Percentiles rank a stretch among this genome's conserved stretches.
These are phyloP conservation scores for Noccaea bulbosa DNA, from an alignment of 345 rosid genomes.

Conservation along the genomic window DNA sequence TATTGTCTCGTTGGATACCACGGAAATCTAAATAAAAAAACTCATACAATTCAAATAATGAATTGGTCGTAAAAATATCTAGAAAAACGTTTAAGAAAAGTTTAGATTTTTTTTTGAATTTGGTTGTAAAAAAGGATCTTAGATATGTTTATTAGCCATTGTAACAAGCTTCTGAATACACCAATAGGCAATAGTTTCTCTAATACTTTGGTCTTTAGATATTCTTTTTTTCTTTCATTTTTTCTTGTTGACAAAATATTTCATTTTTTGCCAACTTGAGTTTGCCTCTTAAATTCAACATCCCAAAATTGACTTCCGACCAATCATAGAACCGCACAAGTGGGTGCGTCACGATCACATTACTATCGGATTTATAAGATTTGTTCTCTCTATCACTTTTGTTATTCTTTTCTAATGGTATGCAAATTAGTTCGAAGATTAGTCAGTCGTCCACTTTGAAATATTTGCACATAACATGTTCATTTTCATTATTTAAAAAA, in stretches of 20 bases:
- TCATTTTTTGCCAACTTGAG: slow-evolving; percentile 29
- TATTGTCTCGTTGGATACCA: background rate
- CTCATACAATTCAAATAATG: background rate
- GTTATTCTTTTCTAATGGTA: background rate
- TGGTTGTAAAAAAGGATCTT: background rate
- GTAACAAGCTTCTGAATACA: background rate
- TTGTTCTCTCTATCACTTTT: background rate
- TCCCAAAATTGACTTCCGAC: slow-evolving; percentile 24
- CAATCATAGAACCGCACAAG: slow-evolving; percentile 25
- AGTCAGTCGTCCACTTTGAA: background rate
- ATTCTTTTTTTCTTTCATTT: no score
- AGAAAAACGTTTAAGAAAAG: background rate
- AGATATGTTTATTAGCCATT: background rate
- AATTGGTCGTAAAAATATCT: background rate
- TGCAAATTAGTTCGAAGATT: background rate
- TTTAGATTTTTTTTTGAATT: background rate
- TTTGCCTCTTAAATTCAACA: slow-evolving; percentile 26
- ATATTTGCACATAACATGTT: background rate
- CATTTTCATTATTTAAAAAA: background rate
- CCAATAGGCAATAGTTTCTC: background rate
- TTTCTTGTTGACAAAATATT: background rate
- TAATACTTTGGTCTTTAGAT: background rate
- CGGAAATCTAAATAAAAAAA: background rate
- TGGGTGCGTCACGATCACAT: slow-evolving; percentile 11
- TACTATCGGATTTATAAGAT: background rate